Conservation (phyloP, 257 asterid species). For the Solanum tarijense region DNA sequence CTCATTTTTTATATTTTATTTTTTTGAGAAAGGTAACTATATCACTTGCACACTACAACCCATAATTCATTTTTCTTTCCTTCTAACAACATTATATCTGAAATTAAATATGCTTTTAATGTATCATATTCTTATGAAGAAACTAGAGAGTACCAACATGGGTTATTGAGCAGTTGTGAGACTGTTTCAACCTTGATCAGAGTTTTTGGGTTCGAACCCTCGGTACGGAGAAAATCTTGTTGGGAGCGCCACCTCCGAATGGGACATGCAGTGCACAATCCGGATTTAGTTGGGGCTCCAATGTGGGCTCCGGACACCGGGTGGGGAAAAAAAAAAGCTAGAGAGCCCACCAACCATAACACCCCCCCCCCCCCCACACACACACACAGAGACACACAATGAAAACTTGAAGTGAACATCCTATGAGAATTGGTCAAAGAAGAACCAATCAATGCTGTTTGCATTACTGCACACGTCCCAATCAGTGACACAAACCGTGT, state of each 20-base stretch:
- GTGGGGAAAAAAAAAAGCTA: not conserved
- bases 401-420: not conserved
- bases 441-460: not conserved
- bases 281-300: not conserved
- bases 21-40: not conserved
- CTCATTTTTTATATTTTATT: not conserved
- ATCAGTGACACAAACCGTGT: not conserved
- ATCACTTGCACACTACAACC: not conserved
- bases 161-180: too few relatives aligned
- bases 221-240: too few relatives aligned
- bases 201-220: rapidly evolving
- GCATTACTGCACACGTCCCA: not conserved
- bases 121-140: not conserved
- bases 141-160: too few relatives aligned
- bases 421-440: not conserved
- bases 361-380: too few relatives aligned
- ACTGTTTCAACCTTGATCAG: too few relatives aligned
- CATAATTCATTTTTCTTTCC: not conserved
- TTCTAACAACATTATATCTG: not conserved
- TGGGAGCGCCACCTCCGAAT: too few relatives aligned
- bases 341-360: not conserved
- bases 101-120: not conserved
- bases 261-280: too few relatives aligned
- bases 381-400: too few relatives aligned
- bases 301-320: too few relatives aligned